These are phyloP conservation scores for Petunia axillaris DNA, from an alignment of 257 asterid genomes.

Conservation along the genomic window DNA sequence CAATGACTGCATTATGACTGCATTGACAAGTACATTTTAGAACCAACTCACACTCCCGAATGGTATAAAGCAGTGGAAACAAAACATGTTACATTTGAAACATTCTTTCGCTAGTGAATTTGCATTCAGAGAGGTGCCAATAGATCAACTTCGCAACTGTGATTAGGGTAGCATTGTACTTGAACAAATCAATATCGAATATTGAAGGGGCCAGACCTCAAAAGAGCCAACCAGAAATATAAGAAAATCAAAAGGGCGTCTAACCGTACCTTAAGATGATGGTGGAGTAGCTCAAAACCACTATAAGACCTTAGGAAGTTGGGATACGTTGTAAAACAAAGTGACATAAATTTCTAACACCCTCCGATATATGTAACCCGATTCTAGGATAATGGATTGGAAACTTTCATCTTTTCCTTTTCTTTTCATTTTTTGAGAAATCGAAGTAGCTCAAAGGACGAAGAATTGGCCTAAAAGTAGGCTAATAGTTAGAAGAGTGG, in stretches of 20 bases:
- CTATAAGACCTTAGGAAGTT: neutral
- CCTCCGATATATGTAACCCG: neutral
- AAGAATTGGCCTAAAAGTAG: neutral
- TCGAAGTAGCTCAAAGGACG: neutral
- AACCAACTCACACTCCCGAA: no score
- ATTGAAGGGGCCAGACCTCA: neutral
- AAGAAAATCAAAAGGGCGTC: neutral
- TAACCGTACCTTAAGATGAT: neutral
- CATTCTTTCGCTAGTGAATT: neutral
- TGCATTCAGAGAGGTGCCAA: neutral
- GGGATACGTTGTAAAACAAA: neutral
- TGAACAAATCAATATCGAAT: neutral
- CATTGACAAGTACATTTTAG: neutral
- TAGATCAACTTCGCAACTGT: neutral
- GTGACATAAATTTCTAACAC: neutral
- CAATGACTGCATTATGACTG: conserved; percentile 82
- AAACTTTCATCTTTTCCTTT: neutral
- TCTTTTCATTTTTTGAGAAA: neutral
- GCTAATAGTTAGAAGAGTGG: neutral
- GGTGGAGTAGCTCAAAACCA: neutral
- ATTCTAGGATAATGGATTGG: neutral
- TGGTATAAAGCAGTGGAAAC: neutral
- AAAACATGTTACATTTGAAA: neutral
- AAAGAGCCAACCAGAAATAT: neutral
- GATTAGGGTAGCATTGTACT: neutral